Conservation (phyloP, 2,329 filamentous ascomycete species). For the Sordariomycetes sp. region DNA sequence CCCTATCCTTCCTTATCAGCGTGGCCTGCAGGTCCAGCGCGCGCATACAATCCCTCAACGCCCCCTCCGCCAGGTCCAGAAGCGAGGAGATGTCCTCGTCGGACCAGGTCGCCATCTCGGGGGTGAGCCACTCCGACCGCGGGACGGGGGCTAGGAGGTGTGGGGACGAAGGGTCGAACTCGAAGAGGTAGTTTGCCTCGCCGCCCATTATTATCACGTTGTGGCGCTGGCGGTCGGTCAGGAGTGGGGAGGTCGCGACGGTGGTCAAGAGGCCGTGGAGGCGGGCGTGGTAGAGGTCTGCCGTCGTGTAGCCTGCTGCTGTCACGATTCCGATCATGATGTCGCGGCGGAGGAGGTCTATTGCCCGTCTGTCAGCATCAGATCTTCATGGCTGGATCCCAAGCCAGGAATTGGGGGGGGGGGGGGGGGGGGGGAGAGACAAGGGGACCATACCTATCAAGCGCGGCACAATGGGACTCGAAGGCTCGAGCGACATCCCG, state of each 20-base stretch:
- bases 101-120: slow-evolving; percentile 66
- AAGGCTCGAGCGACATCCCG: slow-evolving; percentile 61
- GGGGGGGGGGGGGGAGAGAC: no score
- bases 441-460: slow-evolving; percentile 31
- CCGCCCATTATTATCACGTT: slow-evolving; percentile 88
- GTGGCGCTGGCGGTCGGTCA: slow-evolving; percentile 56
- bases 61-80: slow-evolving; percentile 80
- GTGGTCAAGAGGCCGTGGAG: slow-evolving; percentile 79
- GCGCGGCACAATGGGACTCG: slow-evolving; percentile 63
- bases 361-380: not conserved
- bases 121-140: slow-evolving; percentile 56
- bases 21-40: slow-evolving; percentile 68
- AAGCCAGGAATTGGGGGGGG: not conserved
- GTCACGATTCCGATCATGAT: slow-evolving; percentile 92
- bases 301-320: slow-evolving; percentile 86
- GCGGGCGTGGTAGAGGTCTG: slow-evolving; percentile 72
- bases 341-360: slow-evolving; percentile 59
- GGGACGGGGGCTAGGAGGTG: slow-evolving; percentile 57
- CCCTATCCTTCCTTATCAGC: slow-evolving; percentile 78
- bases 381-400: no score
- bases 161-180: slow-evolving; percentile 51
- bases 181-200: slow-evolving; percentile 91
- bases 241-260: slow-evolving; percentile 42
- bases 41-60: slow-evolving; percentile 67
- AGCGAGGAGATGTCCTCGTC: slow-evolving; percentile 64